Conservation (phyloP, 257 asterid species). For the Anisodus tanguticus region DNA sequence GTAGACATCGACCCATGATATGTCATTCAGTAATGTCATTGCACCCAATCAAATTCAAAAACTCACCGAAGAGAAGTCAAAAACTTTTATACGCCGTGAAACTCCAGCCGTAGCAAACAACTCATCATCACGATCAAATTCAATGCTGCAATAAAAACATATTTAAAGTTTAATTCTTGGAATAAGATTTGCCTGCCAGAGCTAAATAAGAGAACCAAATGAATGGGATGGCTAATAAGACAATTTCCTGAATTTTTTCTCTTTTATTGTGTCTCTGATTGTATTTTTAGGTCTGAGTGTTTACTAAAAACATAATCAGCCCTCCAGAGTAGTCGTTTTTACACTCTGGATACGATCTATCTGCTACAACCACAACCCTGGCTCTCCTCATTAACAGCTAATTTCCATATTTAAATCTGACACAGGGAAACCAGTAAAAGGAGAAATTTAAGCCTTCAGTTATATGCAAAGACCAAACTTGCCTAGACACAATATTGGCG, state of each 20-base stretch:
- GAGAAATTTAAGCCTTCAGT: constrained; percentile 7
- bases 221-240: neutral
- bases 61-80: constrained; percentile 57
- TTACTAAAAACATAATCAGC: neutral
- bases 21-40: constrained; percentile 10
- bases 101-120: constrained; percentile 67
- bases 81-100: constrained; percentile 57
- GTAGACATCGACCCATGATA: neutral
- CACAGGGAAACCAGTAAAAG: neutral
- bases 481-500: constrained; percentile 90
- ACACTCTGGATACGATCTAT: neutral
- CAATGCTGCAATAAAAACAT: constrained; percentile 48
- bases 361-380: neutral
- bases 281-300: neutral
- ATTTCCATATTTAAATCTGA: neutral
- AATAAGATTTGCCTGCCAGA: neutral
- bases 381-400: constrained; percentile 19
- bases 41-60: neutral
- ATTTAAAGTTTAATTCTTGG: constrained; percentile 13
- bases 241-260: constrained; percentile 1
- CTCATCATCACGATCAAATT: constrained; percentile 60
- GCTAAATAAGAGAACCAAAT: constrained; percentile 15
- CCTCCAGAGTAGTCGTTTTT: neutral
- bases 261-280: neutral
- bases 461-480: constrained; percentile 31